Percentiles rank a stretch among this genome's conserved stretches.
Evolutionary conservation across 75 land plant species (phyloP).

Genomic region (Cunninghamia lanceolata): DNA sequence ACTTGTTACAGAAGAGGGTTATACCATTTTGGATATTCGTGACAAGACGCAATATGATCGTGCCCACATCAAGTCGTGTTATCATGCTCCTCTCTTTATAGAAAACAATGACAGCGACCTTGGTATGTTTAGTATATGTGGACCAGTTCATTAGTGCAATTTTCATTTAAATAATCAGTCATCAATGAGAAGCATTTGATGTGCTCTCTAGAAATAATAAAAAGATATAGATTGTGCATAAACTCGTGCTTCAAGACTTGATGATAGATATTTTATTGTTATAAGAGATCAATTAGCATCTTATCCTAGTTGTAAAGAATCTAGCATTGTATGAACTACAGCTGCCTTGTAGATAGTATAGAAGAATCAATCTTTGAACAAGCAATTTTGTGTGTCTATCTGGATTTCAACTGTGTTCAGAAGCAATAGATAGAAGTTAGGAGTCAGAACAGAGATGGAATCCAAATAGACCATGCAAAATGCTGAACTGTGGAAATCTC

Average conservation of each 20-base stretch:
- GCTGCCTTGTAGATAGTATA: not conserved
- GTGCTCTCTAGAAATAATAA: not conserved
- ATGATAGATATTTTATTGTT: not conserved
- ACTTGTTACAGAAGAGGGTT: slow-evolving; percentile 70
- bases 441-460: too few species aligned
- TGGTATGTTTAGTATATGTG: slow-evolving; percentile 31
- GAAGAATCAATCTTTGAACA: not conserved
- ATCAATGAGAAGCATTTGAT: not conserved
- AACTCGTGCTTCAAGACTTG: not conserved
- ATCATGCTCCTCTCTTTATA: slow-evolving; percentile 81
- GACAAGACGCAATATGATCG: slow-evolving; percentile 75
- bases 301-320: not conserved
- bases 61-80: slow-evolving; percentile 72
- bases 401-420: too few species aligned
- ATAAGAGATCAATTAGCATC: not conserved
- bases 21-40: slow-evolving; percentile 71
- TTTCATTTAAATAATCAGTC: not conserved
- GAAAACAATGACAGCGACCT: slow-evolving; percentile 79
- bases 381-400: not conserved
- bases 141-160: not conserved
- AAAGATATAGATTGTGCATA: not conserved
- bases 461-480: too few species aligned
- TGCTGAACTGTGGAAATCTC: too few species aligned
- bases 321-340: not conserved
- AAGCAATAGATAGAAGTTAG: too few species aligned